These are phyloP conservation scores for Diospyros lotus DNA, from an alignment of 148 eudicot genomes.

Conservation along the genomic window DNA sequence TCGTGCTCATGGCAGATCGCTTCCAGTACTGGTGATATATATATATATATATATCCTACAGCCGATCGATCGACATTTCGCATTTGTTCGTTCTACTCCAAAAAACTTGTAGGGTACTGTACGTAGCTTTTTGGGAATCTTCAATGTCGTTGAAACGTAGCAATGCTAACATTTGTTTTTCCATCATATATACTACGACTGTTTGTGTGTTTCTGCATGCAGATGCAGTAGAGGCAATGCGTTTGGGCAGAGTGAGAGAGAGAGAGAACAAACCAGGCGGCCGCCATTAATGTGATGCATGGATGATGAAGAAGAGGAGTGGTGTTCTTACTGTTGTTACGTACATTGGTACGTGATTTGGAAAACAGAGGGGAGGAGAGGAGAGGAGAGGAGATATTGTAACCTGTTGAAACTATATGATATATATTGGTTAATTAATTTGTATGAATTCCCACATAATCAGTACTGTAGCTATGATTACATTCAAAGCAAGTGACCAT, in stretches of 20 bases:
- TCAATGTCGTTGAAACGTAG: background rate
- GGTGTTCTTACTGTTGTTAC: too few relatives aligned
- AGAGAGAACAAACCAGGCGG: constrained; percentile 8
- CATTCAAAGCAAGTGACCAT: background rate
- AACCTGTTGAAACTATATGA: background rate
- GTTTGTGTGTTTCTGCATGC: background rate
- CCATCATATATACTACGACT: background rate
- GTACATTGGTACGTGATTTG: too few relatives aligned
- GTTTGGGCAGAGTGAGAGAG: background rate
- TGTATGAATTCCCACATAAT: background rate
- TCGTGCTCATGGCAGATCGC: constrained; percentile 18
- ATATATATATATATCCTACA: too few relatives aligned
- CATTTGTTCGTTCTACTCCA: background rate
- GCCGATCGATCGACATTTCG: too few relatives aligned
- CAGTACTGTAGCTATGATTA: background rate
- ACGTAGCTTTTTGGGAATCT: background rate
- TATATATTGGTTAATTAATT: background rate
- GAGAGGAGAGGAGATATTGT: background rate
- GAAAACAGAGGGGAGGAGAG: too few relatives aligned
- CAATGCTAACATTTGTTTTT: background rate
- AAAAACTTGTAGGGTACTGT: background rate
- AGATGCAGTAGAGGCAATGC: background rate
- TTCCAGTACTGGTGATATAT: background rate
- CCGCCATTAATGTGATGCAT: background rate
- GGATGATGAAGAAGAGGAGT: background rate